These are phyloP conservation scores for Striga asiatica DNA, from an alignment of 257 asterid species.

Conservation along the genomic window DNA sequence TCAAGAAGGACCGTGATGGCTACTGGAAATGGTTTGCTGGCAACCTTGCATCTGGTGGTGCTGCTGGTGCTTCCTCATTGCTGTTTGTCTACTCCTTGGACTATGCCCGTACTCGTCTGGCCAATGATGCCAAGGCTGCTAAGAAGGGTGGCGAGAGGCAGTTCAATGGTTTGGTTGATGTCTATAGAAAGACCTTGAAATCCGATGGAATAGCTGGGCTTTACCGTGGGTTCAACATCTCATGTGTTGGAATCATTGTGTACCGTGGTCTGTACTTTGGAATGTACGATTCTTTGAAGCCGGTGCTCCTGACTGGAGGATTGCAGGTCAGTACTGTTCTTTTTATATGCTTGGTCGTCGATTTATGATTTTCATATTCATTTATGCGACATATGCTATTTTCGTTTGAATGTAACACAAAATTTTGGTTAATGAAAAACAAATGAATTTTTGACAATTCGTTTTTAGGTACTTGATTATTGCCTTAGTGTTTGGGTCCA, in stretches of 20 bases:
- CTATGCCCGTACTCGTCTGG: not conserved
- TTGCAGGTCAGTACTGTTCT: not conserved
- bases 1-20: slow-evolving; percentile 1
- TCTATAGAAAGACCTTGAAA: not conserved
- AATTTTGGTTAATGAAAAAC: no score
- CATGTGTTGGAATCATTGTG: not conserved
- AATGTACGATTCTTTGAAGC: not conserved
- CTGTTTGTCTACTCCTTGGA: not conserved
- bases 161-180: not conserved
- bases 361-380: not conserved
- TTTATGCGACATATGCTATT: no score
- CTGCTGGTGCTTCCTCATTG: not conserved
- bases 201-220: not conserved
- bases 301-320: not conserved
- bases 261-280: slow-evolving; percentile 7
- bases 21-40: slow-evolving; percentile 1
- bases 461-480: no score
- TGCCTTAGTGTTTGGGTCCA: no score
- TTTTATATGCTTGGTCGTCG: not conserved
- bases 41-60: not conserved
- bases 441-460: no score
- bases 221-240: slow-evolving; percentile 1
- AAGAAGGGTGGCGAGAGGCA: not conserved
- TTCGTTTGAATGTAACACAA: no score
- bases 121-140: not conserved